Base-by-base conservation (phyloP, 768 basidiomycete genomes). In the Ramaria rubella region DNA sequence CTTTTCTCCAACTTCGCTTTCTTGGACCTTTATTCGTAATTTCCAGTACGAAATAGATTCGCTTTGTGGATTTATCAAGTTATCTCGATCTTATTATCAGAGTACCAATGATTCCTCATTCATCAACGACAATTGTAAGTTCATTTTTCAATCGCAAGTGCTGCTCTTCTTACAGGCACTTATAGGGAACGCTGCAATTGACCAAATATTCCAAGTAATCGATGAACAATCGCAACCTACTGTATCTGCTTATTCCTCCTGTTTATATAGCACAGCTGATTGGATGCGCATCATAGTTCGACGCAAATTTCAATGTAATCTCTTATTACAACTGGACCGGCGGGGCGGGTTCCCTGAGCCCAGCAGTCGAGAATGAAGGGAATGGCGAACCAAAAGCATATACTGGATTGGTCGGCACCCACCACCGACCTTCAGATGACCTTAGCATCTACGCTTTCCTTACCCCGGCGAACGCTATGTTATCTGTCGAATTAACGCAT, bases 241-340 rank as follows among this genome's bases (percentile, higher is more conserved):
- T 5, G 80, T 56, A 56, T 24, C 15, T 24, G 1, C 17, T 26
- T 54, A 24, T 14, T 11, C 15, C 31, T 38, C 23, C 26, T 4
- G 21, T 4, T 55, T 31, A 34, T 26, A 15, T 44, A 8, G 24
- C 29, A 44, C 11, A 21, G 11, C 21, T 27, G n/a, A 33, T 34
- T 6, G n/a, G 24, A 21, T 36, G 3, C 19, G 49, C 7, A 21
- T 45, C 21, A 3, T 19, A 83, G 3, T 88, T 86, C 59, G 86
- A 88, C 62, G 73, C 73, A 17, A 67, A 86, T 69, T 89, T 82
- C 72, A 83, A 86, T 67, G 81, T 85, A 63, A 73, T 88, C 52
- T 87, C 86, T 6, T 87, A 81, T 67, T 90, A 87, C 67, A 88
- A 87, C 64, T 90, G 87, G 88, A 89, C 87, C 5, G 87, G 88